Evolutionary conservation across 441 rosid species (phyloP), one percentile per base, ranked within the genome.

Genomic region (Populus hybrid): DNA sequence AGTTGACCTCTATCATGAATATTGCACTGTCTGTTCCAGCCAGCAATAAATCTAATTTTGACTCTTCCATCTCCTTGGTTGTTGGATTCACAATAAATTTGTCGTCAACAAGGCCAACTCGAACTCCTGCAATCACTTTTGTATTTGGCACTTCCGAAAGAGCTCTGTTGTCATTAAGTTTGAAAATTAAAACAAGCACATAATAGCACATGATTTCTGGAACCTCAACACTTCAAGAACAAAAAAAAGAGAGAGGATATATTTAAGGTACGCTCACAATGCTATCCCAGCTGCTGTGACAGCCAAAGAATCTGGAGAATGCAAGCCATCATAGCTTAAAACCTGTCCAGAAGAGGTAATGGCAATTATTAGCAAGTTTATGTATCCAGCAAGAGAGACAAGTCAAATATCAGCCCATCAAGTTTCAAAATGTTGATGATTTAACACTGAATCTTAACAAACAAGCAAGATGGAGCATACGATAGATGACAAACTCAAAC

Each of bases 251-350:
- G 5, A 34, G 50, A 70, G 79, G 23, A 67, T 69, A 26, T 78
- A 71, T 28, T 9, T 61, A 61, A 35, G 16, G 42, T 74, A 80
- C 80, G 70, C 94, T 78, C 87, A 96, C 99, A 96, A 87, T 73
- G 99, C 99, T 80, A 96, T 92, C 78, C 99, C 99, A 67, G 98
- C 97, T 79, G 98, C 94, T 76, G 99, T 94, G 82, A 96, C 86
- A 76, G 98, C 94, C 86, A 96, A 90, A 78, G 92, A 88, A 89
- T 96, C 98, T 79, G 99, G 94, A 75, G 87, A 76, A 78, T 96
- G 99, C 85, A 94, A 82, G 79, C 98, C 94, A 76, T 96, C 99
- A 74, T 92, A 96, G 86, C 99, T 96, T 86, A 96, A 85, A 81
- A 96, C 98, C 99, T 96, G 83, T 46, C 71, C 67, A 73, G 68